A percentile compares a stretch with the other conserved stretches of the same genome.
Conservation (phyloP, 306 rosid genomes). For the Amphicarpaea edgeworthii region DNA sequence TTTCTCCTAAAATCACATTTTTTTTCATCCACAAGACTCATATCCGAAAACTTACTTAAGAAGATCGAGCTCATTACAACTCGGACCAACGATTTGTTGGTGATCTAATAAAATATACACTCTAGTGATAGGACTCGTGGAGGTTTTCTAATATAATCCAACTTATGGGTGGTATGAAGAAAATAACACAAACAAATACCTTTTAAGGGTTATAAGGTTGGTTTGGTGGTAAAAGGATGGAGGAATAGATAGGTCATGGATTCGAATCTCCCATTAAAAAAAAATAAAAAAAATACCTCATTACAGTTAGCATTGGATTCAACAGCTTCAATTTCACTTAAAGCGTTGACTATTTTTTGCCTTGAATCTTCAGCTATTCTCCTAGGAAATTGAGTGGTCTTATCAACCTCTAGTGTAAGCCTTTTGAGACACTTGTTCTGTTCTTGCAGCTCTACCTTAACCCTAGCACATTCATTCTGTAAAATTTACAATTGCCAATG, state of each 20-base stretch:
- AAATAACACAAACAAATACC: neutral
- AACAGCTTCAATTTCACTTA: neutral
- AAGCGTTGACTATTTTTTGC: neutral
- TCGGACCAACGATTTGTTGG: no score
- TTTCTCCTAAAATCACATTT: no score
- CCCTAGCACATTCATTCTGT: slow-evolving; percentile 41
- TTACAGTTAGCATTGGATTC: slow-evolving; percentile 10
- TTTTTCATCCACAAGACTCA: no score
- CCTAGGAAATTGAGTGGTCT: slow-evolving; percentile 25
- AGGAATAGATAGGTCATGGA: no score
- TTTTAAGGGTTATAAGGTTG: no score
- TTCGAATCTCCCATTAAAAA: no score
- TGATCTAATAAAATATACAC: no score
- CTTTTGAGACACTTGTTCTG: slow-evolving; percentile 24
- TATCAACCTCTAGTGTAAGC: slow-evolving; percentile 24
- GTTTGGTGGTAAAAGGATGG: no score
- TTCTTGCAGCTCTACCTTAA: slow-evolving; percentile 40
- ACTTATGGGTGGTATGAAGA: neutral
- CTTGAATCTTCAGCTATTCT: slow-evolving; percentile 10
- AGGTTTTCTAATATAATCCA: neutral
- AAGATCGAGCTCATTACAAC: no score
- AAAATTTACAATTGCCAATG: neutral
- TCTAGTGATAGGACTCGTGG: no score
- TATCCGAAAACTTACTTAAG: no score
- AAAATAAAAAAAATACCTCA: slow-evolving; percentile 46